Conservation (phyloP, 108 stramenopile species). For the Stephanodiscus triporus region DNA sequence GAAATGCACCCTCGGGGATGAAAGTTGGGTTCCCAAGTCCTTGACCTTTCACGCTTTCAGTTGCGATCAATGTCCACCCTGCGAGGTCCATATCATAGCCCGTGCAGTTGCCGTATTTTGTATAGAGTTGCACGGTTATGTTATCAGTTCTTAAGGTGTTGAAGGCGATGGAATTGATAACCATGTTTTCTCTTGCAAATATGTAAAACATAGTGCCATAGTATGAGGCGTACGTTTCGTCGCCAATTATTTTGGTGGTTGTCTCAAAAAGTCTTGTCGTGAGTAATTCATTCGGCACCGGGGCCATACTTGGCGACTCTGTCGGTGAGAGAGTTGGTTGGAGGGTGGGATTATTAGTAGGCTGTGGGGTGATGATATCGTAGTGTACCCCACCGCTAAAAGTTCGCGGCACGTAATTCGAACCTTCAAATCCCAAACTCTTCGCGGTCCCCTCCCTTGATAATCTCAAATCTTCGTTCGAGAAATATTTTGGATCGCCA, state of each 20-base stretch:
- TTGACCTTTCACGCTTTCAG: constrained; percentile 7
- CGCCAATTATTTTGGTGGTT: neutral
- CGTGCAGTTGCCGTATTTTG: constrained; percentile 1
- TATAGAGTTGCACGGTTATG: constrained; percentile 15
- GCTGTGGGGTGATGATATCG: constrained; percentile 4
- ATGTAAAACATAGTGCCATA: constrained; percentile 20
- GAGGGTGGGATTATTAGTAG: neutral
- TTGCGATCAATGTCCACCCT: constrained; percentile 9
- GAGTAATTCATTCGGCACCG: neutral
- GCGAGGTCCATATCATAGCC: constrained; percentile 11
- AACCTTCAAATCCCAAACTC: constrained; percentile 7
- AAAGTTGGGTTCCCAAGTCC: constrained; percentile 21
- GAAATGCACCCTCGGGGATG: constrained; percentile 15
- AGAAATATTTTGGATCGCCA: neutral
- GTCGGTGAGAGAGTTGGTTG: neutral
- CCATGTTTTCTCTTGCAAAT: constrained; percentile 15
- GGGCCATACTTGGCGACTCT: neutral
- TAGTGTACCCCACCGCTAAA: constrained; percentile 12
- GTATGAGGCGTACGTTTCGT: constrained; percentile 4
- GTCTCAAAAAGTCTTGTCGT: neutral
- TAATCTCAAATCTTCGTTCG: constrained; percentile 5
- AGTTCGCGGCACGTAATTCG: neutral
- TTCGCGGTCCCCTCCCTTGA: neutral
- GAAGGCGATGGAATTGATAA: constrained; percentile 15
- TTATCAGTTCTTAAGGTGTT: constrained; percentile 10